Percentiles rank a stretch among this genome's conserved stretches.
phyloP scores from a whole-genome alignment of 352 stramenopile species.

The Plasmopara muralis region DNA sequence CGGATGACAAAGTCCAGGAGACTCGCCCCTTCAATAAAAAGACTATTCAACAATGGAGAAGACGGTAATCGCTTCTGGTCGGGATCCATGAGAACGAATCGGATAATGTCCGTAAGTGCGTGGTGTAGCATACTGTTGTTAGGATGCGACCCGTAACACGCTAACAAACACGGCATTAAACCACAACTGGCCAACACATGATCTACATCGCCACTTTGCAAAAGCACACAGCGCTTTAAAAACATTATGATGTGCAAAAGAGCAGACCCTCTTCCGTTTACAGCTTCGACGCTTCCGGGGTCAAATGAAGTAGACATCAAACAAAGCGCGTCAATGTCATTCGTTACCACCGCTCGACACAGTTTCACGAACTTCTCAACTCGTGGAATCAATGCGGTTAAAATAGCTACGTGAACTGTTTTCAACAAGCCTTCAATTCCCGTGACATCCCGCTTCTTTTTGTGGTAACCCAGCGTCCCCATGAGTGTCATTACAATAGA shows the following conservation, averaged over 20 bases:
- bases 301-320: constrained; percentile 39
- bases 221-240: constrained; percentile 74
- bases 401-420: constrained; percentile 34
- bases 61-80: constrained; percentile 75
- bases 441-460: constrained; percentile 71
- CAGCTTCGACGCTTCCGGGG: constrained; percentile 29
- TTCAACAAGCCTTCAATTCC: constrained; percentile 60
- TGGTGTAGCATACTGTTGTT: constrained; percentile 82
- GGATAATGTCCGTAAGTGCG: constrained; percentile 81
- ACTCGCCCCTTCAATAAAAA: constrained; percentile 66
- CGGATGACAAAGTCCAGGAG: constrained; percentile 79
- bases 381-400: constrained; percentile 50
- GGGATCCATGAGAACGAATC: constrained; percentile 78
- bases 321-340: constrained; percentile 38
- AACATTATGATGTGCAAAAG: constrained; percentile 76
- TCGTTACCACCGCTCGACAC: constrained; percentile 55
- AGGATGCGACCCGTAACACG: constrained; percentile 70
- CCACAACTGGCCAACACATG: constrained; percentile 61
- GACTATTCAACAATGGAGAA: constrained; percentile 69
- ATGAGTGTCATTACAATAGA: constrained; percentile 86
- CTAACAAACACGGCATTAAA: constrained; percentile 76
- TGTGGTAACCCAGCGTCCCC: constrained; percentile 79
- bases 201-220: constrained; percentile 70
- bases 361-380: constrained; percentile 77
- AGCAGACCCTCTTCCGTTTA: constrained; percentile 61